Percentiles rank a stretch among this genome's conserved stretches.
phyloP scores from a whole-genome alignment of 371 early-diverging fungal genomes.

The Mortierella sp. region DNA sequence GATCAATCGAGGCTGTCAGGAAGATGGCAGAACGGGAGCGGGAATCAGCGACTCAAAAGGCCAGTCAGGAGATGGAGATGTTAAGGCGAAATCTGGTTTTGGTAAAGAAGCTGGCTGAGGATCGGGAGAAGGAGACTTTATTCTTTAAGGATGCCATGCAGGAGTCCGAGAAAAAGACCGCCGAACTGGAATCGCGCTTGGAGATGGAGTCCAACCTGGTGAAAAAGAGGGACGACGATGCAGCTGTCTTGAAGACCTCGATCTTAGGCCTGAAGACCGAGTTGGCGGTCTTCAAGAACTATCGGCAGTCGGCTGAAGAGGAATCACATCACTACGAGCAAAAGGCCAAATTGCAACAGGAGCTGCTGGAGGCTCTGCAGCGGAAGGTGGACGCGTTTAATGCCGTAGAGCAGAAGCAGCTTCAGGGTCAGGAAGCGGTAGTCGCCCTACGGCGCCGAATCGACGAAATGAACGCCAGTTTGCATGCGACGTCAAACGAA shows the following conservation, averaged over 20 bases:
- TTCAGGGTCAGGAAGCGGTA: too few species aligned
- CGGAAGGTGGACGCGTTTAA: neutral
- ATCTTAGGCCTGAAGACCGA: too few species aligned
- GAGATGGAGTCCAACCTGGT: slow-evolving; percentile 4
- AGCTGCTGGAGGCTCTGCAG: neutral
- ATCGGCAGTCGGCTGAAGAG: too few species aligned
- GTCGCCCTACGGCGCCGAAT: too few species aligned
- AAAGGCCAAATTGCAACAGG: neutral
- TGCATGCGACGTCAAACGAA: too few species aligned
- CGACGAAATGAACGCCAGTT: neutral
- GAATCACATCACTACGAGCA: too few species aligned
- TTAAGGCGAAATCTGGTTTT: slow-evolving; percentile 4
- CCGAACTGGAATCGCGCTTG: slow-evolving; percentile 4
- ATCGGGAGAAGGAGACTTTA: slow-evolving; percentile 22
- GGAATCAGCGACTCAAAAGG: slow-evolving; percentile 6
- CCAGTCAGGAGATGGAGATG: slow-evolving; percentile 7
- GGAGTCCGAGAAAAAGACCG: slow-evolving; percentile 6
- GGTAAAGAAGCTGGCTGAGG: neutral
- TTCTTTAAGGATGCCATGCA: slow-evolving; percentile 17
- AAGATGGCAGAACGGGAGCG: slow-evolving; percentile 24
- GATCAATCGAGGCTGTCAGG: slow-evolving; percentile 16
- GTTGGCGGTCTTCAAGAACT: too few species aligned
- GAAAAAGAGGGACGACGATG: slow-evolving; percentile 3
- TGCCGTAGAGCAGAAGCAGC: too few species aligned
- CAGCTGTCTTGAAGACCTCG: slow-evolving; percentile 2